Base-by-base conservation (phyloP, 495 filamentous ascomycete genomes). In the Penicillium canariense region DNA sequence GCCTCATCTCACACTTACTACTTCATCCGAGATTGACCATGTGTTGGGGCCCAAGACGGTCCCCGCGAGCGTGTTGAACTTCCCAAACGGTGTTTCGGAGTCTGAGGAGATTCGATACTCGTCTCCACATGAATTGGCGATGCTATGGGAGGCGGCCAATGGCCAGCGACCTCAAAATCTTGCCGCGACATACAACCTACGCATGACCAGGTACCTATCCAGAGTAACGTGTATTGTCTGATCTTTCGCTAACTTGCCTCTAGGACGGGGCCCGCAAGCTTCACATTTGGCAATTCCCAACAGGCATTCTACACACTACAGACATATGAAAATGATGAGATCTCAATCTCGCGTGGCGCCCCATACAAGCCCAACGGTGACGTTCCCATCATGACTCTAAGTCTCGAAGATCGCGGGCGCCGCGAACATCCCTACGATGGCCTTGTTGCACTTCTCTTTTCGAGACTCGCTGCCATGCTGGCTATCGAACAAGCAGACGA, bases 371-470 rank as follows among this genome's bases (percentile, higher is more conserved):
- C 63, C 15, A 68, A 66, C 34, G 68, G 63, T 25, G 69, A 64
- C 25, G 63, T 79, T 4, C 73, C 76, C 1, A 82, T 87, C 2
- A 76, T 89, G 56, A 72, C 66, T 50, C 80, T 87, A 4, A 80
- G 74, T 0, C 72, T 90, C 9, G 85, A 87, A 59, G 79, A 81
- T 28, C 74, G 74, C 2, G 66, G 67, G 11, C 80, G 83, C 4
- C 78, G 80, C 4, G 73, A 84, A 7, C 79, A 77, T 11, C 84
- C 82, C 14, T 77, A 85, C 55, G 83, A 88, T 63, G 87, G 86
- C 7, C 78, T 90, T 3, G 77, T 91, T n/a, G 82, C 86, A 0
- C 77, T 84, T n/a, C 78, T 93, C 27, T 89, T 87, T 68, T 87
- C 89, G 0, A 75, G 79, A 20, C 77, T 84, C 12, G 88, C 89